A percentile compares a stretch with the other conserved stretches of the same genome.
Evolutionary conservation across 257 asterid species (phyloP).

Genomic region (Euphrasia confusa): DNA sequence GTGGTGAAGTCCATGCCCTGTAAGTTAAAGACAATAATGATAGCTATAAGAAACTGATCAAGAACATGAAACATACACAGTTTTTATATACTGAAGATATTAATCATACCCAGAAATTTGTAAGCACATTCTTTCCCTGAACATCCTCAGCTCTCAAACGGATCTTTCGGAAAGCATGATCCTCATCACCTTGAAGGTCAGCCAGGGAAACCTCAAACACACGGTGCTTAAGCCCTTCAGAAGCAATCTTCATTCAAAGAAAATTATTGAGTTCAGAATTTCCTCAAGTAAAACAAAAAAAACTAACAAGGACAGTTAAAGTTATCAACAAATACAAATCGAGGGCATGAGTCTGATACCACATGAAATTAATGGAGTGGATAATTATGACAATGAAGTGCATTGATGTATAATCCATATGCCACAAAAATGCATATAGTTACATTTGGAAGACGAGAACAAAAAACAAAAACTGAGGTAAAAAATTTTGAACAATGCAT

Average conservation of each 20-base stretch:
- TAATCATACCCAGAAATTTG: constrained; percentile 44
- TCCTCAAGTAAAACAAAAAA: not conserved
- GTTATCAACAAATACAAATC: too few species aligned
- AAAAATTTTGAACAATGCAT: too few species aligned
- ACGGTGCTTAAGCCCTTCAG: constrained; percentile 90
- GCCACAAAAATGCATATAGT: too few species aligned
- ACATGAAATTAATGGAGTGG: too few species aligned
- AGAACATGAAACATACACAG: not conserved
- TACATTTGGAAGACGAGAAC: too few species aligned
- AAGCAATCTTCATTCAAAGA: constrained; percentile 29
- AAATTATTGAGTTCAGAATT: not conserved
- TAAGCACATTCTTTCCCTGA: constrained; percentile 53
- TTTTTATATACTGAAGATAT: not conserved
- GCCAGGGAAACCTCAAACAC: constrained; percentile 82
- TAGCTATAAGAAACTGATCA: not conserved
- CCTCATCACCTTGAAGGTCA: constrained; percentile 84
- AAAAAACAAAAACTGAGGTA: too few species aligned
- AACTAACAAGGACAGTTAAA: too few species aligned
- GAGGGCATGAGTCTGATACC: too few species aligned
- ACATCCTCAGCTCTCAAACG: constrained; percentile 84
- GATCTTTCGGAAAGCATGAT: constrained; percentile 80
- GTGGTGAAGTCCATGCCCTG: constrained; percentile 84
- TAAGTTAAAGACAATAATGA: not conserved
- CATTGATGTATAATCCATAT: too few species aligned
- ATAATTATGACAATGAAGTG: too few species aligned